Evolutionary conservation across 305 asterid species (phyloP), one percentile per base, ranked within the genome.

Genomic region (Solanum hybrid): DNA sequence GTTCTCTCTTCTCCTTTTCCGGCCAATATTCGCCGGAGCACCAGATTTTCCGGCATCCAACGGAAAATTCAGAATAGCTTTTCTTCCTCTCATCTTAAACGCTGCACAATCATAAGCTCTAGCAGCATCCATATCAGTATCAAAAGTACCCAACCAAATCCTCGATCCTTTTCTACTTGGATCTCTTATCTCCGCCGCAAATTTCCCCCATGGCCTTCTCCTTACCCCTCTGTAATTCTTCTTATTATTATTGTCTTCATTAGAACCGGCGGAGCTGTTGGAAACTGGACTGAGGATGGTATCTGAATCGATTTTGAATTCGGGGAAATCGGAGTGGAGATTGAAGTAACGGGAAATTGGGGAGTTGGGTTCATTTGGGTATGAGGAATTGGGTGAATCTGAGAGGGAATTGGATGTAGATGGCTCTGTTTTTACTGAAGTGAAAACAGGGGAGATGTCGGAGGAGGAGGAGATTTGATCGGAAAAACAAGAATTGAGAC

Each of bases 141-240:
- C 98, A 79, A 95, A 96, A 5, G 99, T 96, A 2, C 99, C 99
- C 11, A 96, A 94, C 99, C 98, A 96, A 42, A 96, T 96, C 36
- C 98, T 90, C 3, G 98, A 90, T n/a, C 99, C 99, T 91, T 95
- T 96, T 76, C 94, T 92, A 79, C 91, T 95, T 0, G 99, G 99
- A 77, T 96, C 99, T 12, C 98, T 96, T 35, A 96, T 95, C 94
- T 96, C 98, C 3, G 97, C 97, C 10, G 97, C 97, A 82, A 90
- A 95, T 51, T 95, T 95, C 29, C 97, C 97, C 97, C 97, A 95
- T 17, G 97, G 97, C 87, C 98, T 69, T 89, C 89, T 93, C 91
- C 98, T 90, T 5, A 95, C 96, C 32, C 98, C 98, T 73, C 96
- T 91, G 91, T 93, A 94, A 60, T 92, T 95, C 92, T 89, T 91